phyloP scores from a whole-genome alignment of 768 basidiomycete species.

The Mycena alexandri region DNA sequence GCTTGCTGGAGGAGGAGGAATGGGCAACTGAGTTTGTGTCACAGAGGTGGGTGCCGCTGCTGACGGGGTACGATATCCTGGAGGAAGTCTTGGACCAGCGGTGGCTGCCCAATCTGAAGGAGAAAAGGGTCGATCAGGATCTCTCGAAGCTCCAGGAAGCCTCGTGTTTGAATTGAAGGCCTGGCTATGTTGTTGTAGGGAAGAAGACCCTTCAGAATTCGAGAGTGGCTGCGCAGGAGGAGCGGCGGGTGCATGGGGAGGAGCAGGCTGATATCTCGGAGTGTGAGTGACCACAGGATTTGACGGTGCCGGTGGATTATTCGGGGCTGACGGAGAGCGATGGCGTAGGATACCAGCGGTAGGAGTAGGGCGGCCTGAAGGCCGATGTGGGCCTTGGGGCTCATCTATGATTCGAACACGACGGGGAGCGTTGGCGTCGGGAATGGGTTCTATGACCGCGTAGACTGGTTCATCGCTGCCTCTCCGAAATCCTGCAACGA shows the following conservation, averaged over 20 bases:
- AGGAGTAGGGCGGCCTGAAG: not conserved
- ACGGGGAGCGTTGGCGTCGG: not conserved
- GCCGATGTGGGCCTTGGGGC: conserved; percentile 1
- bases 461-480: not conserved
- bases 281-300: not conserved
- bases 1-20: not conserved
- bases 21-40: not conserved
- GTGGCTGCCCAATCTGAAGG: not conserved
- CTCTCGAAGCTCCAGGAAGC: too few relatives aligned
- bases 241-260: not conserved
- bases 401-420: conserved; percentile 2
- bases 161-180: too few relatives aligned
- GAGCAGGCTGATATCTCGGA: not conserved
- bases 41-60: too few relatives aligned
- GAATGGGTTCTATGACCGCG: not conserved
- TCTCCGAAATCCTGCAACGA: not conserved
- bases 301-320: not conserved
- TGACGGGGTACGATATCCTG: not conserved
- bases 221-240: not conserved
- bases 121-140: too few relatives aligned
- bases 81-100: not conserved
- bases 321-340: not conserved
- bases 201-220: too few relatives aligned
- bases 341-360: not conserved
- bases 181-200: too few relatives aligned